These are phyloP conservation scores for Podaxis rugospora DNA, from an alignment of 768 basidiomycete genomes.

Conservation along the genomic window DNA sequence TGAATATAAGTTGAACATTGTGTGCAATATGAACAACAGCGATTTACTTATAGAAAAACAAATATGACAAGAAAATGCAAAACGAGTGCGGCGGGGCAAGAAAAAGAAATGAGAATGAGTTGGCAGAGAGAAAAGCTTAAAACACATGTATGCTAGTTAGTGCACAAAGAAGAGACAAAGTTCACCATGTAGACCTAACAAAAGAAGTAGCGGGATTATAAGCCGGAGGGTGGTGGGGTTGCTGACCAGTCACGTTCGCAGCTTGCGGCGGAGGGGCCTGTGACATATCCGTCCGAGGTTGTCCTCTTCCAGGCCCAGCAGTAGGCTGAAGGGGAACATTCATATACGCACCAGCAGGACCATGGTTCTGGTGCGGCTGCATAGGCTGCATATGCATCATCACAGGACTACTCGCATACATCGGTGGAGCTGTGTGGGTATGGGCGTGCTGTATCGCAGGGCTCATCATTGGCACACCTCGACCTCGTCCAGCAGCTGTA, in stretches of 20 bases:
- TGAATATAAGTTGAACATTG: constrained; percentile 17
- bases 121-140: constrained; percentile 32
- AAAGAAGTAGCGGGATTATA: constrained; percentile 26
- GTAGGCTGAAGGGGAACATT: neutral
- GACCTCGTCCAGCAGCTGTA: constrained; percentile 36
- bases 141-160: constrained; percentile 20
- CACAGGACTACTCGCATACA: constrained; percentile 69
- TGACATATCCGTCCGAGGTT: constrained; percentile 38
- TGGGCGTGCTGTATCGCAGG: constrained; percentile 63
- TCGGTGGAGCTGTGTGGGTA: constrained; percentile 46
- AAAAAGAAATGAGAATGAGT: constrained; percentile 28
- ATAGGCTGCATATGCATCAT: constrained; percentile 60
- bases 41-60: constrained; percentile 34
- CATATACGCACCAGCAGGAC: constrained; percentile 37
- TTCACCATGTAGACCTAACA: constrained; percentile 49
- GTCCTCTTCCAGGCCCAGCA: constrained; percentile 41
- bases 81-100: constrained; percentile 16
- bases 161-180: constrained; percentile 14
- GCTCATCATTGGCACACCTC: constrained; percentile 60
- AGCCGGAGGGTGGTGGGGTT: constrained; percentile 6
- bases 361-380: constrained; percentile 32
- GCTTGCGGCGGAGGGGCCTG: constrained; percentile 29
- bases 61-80: constrained; percentile 24
- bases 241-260: constrained; percentile 32
- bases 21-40: constrained; percentile 27